Percentiles rank a stretch among this genome's conserved stretches.
These are phyloP conservation scores for Saprolegnia diclina DNA, from an alignment of 352 stramenopile genomes.

Conservation along the genomic window DNA sequence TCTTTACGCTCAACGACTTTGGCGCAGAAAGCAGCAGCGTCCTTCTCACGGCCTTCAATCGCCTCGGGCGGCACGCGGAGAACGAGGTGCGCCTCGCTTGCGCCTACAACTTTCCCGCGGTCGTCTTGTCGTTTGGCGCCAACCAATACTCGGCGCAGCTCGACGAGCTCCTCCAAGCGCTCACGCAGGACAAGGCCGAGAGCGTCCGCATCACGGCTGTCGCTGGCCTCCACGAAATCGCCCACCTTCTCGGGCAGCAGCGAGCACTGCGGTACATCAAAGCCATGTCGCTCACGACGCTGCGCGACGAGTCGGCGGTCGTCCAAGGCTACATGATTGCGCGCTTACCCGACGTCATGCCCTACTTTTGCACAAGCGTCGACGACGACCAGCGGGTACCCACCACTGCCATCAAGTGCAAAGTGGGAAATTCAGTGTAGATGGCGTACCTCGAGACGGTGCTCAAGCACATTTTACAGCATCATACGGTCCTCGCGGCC, in stretches of 20 bases:
- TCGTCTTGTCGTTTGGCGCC: slow-evolving; percentile 63
- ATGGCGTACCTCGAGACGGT: slow-evolving; percentile 43
- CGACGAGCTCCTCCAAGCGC: slow-evolving; percentile 61
- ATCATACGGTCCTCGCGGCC: slow-evolving; percentile 56
- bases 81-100: slow-evolving; percentile 51
- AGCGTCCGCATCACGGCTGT: slow-evolving; percentile 59
- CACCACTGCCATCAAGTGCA: neutral
- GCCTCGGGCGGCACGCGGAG: slow-evolving; percentile 56
- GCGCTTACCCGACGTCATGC: slow-evolving; percentile 45
- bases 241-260: slow-evolving; percentile 50
- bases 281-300: slow-evolving; percentile 40
- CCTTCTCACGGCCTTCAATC: slow-evolving; percentile 57
- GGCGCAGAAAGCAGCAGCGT: slow-evolving; percentile 41
- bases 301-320: slow-evolving; percentile 54
- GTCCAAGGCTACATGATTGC: slow-evolving; percentile 65
- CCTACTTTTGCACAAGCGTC: slow-evolving; percentile 40
- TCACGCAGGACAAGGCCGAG: slow-evolving; percentile 47
- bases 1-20: slow-evolving; percentile 52
- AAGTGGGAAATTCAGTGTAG: slow-evolving; percentile 29
- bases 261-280: slow-evolving; percentile 64
- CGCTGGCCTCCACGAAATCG: slow-evolving; percentile 68
- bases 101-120: slow-evolving; percentile 73
- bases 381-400: slow-evolving; percentile 70
- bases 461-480: slow-evolving; percentile 66
- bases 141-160: slow-evolving; percentile 54